These are phyloP conservation scores for Plasmodium reichenowi DNA, from an alignment of 169 alveolate species.

Conservation along the genomic window DNA sequence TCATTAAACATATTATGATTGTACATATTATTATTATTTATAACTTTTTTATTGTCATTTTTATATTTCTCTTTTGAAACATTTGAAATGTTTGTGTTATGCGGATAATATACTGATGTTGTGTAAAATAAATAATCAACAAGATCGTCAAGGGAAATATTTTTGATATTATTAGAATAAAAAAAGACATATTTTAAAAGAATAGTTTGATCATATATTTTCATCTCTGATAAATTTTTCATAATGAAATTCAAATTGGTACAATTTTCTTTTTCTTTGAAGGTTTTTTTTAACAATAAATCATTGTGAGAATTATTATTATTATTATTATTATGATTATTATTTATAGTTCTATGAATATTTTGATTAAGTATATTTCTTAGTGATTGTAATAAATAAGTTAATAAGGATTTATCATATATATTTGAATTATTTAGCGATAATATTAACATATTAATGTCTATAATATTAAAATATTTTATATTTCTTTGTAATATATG, in stretches of 20 bases:
- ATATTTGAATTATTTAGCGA: slow-evolving; percentile 58
- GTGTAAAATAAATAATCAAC: slow-evolving; percentile 50
- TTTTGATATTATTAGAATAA: slow-evolving; percentile 12
- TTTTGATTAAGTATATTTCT: slow-evolving; percentile 10
- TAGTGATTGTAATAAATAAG: slow-evolving; percentile 28
- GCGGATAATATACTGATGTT: slow-evolving; percentile 12
- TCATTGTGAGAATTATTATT: too few relatives aligned
- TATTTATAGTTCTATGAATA: not conserved
- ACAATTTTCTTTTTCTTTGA: slow-evolving; percentile 4
- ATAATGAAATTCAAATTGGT: slow-evolving; percentile 28
- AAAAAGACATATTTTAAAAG: slow-evolving; percentile 30
- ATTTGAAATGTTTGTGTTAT: not conserved
- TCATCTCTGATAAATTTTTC: slow-evolving; percentile 66
- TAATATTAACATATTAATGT: slow-evolving; percentile 39
- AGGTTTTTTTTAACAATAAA: not conserved
- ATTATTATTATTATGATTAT: not conserved
- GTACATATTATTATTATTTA: not conserved
- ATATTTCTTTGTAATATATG: slow-evolving; percentile 30
- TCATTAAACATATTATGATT: not conserved
- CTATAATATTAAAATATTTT: slow-evolving; percentile 23
- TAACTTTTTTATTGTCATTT: not conserved
- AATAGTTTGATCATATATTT: slow-evolving; percentile 39
- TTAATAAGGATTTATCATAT: slow-evolving; percentile 24
- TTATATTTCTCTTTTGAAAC: not conserved
- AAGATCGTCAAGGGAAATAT: slow-evolving; percentile 13